Base-by-base conservation (phyloP, 1,139 yeast species). In the Blastobotrys elegans region DNA sequence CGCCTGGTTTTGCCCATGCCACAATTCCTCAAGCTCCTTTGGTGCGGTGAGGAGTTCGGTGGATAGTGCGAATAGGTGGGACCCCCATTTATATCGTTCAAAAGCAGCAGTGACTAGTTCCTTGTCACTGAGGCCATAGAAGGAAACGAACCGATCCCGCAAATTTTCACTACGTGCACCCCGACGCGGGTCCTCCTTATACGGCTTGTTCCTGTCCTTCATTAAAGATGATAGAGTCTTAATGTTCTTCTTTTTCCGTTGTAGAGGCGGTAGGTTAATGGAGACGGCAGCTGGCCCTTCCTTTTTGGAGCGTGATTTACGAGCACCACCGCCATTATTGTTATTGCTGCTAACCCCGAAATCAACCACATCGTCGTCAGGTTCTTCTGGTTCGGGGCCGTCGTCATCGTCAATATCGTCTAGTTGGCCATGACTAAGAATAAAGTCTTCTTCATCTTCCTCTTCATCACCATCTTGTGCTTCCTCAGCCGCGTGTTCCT, bases 81-180 rank as follows among this genome's bases (percentile, higher is more conserved):
- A 21, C 2, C 54, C 58, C 60, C 61, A 57, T 37, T 47, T 50
- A 6, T 46, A 44, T 20, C 62, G 47, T n/a, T 50, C 51, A 14
- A 44, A 47, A 8, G 52, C 47, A 4, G 53, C 61, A 8, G 44
- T 40, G 13, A 53, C 50, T 30, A 52, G 36, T 13, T 48, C 49
- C 2, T 44, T 48, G 32, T 51, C 53, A 38, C 52, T 52, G 14
- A 43, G 40, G 3, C 62, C 62, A 27, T 47, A 56, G 36, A 56
- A 56, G 21, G 49, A 35, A 39, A 48, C 49, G 46, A 51, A 51
- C 27, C 61, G 53, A 40, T 55, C 61, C 41, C 45, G 49, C 21
- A 56, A 41, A 27, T 52, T 55, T 32, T 50, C 58, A 2, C 50
- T 27, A 20, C 40, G 36, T 4, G 2, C 18, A 18, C 18, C 38